These are phyloP conservation scores for Endocalyx cinctus DNA, from an alignment of 2,329 filamentous ascomycete species.

Conservation along the genomic window DNA sequence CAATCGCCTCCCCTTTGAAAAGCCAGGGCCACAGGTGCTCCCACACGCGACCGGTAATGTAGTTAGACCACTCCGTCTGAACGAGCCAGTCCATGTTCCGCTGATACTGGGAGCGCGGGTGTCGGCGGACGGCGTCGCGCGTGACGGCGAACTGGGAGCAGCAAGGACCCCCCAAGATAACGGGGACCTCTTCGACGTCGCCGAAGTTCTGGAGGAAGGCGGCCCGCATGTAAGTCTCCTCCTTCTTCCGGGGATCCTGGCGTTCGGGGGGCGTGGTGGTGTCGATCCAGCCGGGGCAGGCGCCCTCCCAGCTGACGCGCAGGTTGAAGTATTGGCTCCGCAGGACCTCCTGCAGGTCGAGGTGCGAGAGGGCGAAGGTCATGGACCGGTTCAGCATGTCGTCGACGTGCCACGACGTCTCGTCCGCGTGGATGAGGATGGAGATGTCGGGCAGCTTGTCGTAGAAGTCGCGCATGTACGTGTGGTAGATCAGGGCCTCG, in stretches of 20 bases:
- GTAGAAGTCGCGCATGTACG: conserved; percentile 59
- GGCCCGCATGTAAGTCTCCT: conserved; percentile 24
- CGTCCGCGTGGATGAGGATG: conserved; percentile 59
- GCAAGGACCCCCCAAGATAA: conserved; percentile 27
- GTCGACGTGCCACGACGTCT: conserved; percentile 35
- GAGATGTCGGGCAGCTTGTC: conserved; percentile 52
- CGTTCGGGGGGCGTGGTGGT: conserved; percentile 21
- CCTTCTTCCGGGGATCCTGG: conserved; percentile 17
- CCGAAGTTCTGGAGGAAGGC: conserved; percentile 12
- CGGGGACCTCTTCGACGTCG: conserved; percentile 23
- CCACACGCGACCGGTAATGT: conserved; percentile 28
- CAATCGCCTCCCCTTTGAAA: conserved; percentile 29
- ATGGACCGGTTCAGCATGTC: conserved; percentile 27
- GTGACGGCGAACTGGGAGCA: conserved; percentile 32
- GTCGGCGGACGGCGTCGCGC: conserved; percentile 22
- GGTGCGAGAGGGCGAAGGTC: conserved; percentile 25
- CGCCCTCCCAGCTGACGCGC: conserved; percentile 49
- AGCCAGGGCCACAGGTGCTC: conserved; percentile 31
- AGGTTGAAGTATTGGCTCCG: conserved; percentile 51
- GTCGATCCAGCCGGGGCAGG: conserved; percentile 50
- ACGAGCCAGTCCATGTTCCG: conserved; percentile 26
- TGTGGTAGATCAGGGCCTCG: conserved; percentile 59
- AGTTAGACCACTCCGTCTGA: conserved; percentile 23
- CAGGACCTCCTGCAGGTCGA: conserved; percentile 33
- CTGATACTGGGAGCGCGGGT: conserved; percentile 24